A percentile compares a stretch with the other conserved stretches of the same genome.
Evolutionary conservation across 768 basidiomycete genomes (phyloP).

Genomic region (Daedaleopsis sinensis): DNA sequence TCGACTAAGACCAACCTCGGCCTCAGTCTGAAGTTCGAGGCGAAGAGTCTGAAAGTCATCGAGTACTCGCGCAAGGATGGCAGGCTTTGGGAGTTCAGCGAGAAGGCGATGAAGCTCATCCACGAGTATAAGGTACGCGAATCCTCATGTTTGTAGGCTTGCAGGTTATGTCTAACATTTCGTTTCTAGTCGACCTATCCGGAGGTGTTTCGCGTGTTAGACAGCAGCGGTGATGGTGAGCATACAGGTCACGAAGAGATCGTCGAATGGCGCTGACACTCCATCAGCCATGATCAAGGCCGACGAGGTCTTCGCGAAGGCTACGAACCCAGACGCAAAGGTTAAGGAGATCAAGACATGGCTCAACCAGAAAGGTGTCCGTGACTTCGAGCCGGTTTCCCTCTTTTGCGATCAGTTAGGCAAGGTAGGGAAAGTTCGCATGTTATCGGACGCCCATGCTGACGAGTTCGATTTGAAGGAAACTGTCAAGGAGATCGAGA

Average conservation of each 20-base stretch:
- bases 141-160: neutral
- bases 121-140: conserved; percentile 74
- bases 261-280: conserved; percentile 1
- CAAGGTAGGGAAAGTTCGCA: conserved; percentile 55
- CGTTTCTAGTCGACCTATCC: conserved; percentile 70
- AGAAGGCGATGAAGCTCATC: conserved; percentile 81
- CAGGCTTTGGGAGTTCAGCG: conserved; percentile 90
- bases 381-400: conserved; percentile 91
- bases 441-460: neutral
- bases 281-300: conserved; percentile 73
- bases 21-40: conserved; percentile 94
- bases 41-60: conserved; percentile 89
- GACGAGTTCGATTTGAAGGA: conserved; percentile 47
- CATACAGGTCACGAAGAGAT: neutral
- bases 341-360: conserved; percentile 82
- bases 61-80: conserved; percentile 88
- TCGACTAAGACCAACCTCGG: conserved; percentile 87
- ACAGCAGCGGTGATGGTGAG: conserved; percentile 73
- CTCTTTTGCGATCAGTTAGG: conserved; percentile 90
- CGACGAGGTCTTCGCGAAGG: conserved; percentile 55
- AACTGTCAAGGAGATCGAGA: conserved; percentile 79
- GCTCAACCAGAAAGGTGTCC: conserved; percentile 85
- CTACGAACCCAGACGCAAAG: conserved; percentile 63
- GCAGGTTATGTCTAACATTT: neutral
- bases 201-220: conserved; percentile 76